A percentile compares a stretch with the other conserved stretches of the same genome.
Evolutionary conservation across 2,329 filamentous ascomycete genomes (phyloP).

Genomic region (Oidium heveae): DNA sequence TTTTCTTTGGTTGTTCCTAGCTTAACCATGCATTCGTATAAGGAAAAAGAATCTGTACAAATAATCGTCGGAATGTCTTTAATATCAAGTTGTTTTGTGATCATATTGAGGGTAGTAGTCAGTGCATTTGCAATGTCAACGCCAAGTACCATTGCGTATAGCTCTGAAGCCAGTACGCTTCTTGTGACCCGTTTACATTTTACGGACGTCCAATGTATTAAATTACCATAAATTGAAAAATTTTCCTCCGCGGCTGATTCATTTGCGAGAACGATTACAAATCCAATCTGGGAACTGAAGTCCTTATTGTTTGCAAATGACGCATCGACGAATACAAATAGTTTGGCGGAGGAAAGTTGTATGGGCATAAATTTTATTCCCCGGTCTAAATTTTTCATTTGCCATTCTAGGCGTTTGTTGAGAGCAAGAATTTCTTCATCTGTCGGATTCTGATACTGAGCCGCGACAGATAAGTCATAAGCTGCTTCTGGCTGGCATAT

Average conservation of each 20-base stretch:
- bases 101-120: not conserved
- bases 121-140: constrained; percentile 1
- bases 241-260: too few relatives aligned
- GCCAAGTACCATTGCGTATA: constrained; percentile 2
- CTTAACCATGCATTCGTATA: constrained; percentile 2
- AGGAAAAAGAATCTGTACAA: not conserved
- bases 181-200: constrained; percentile 1
- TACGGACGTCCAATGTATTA: not conserved
- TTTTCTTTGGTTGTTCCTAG: constrained; percentile 2
- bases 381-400: too few relatives aligned
- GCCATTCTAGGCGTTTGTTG: too few relatives aligned
- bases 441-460: too few relatives aligned
- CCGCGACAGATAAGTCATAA: not conserved
- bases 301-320: too few relatives aligned
- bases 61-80: not conserved
- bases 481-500: not conserved
- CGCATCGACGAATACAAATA: too few relatives aligned
- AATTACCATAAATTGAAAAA: too few relatives aligned
- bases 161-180: constrained; percentile 2
- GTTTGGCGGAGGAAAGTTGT: too few relatives aligned
- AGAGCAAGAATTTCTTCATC: too few relatives aligned
- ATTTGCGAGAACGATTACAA: too few relatives aligned
- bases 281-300: too few relatives aligned
- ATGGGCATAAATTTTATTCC: too few relatives aligned
- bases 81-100: not conserved